Percentiles rank a stretch among this genome's conserved stretches.
These are phyloP conservation scores for Dipteronia sinensis DNA, from an alignment of 345 rosid genomes.

Conservation along the genomic window DNA sequence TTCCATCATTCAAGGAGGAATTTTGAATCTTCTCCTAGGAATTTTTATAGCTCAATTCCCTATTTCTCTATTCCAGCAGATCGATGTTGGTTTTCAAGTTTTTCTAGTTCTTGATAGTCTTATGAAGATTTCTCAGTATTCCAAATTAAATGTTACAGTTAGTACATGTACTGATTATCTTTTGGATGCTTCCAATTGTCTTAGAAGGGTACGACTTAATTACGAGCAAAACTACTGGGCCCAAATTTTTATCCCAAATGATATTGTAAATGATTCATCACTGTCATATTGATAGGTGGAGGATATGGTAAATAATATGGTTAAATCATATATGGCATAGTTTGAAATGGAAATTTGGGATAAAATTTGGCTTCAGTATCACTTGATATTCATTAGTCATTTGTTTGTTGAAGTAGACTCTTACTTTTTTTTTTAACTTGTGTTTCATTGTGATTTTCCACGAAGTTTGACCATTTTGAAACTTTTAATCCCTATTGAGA, in stretches of 20 bases:
- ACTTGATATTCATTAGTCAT: too few relatives aligned
- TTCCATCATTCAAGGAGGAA: slow-evolving; percentile 26
- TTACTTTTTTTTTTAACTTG: too few relatives aligned
- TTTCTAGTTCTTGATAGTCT: background rate
- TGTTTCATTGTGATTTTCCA: background rate
- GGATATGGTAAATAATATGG: background rate
- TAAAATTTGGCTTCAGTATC: background rate
- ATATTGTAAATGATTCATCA: background rate
- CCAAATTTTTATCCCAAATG: background rate
- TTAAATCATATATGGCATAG: background rate
- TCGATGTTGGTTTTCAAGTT: slow-evolving; percentile 1
- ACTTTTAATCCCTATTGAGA: background rate
- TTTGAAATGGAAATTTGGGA: background rate
- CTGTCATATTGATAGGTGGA: background rate
- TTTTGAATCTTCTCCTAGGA: slow-evolving; percentile 27
- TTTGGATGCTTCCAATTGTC: background rate
- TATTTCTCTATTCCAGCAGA: background rate
- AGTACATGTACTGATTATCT: background rate
- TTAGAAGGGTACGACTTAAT: background rate
- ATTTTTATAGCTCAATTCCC: slow-evolving; percentile 13
- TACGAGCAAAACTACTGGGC: background rate
- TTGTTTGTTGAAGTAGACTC: background rate
- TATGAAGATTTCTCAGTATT: background rate
- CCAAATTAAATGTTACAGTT: background rate
- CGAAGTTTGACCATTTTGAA: background rate